phyloP scores from a whole-genome alignment of 2,329 filamentous ascomycete species.

The Scedosporium dehoogii region DNA sequence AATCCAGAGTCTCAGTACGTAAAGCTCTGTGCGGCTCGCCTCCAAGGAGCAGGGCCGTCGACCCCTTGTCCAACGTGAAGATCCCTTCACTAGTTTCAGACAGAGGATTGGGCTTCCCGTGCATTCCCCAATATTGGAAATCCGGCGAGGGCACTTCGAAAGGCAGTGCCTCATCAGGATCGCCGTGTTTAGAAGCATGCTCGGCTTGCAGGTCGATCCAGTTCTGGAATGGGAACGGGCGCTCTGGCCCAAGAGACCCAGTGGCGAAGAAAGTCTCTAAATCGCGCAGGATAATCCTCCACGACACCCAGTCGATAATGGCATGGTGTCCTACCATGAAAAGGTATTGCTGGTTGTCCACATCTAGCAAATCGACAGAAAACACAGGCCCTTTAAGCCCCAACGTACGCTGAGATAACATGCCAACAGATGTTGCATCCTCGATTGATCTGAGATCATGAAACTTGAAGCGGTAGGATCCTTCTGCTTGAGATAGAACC shows the following conservation, averaged over 20 bases:
- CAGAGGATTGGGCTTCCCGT: not conserved
- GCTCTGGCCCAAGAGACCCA: constrained; percentile 8
- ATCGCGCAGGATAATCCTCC: constrained; percentile 32
- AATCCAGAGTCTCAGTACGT: constrained; percentile 21
- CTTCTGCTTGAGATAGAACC: constrained; percentile 12
- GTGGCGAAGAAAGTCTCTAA: constrained; percentile 26
- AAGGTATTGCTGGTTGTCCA: constrained; percentile 13
- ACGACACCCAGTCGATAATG: constrained; percentile 34
- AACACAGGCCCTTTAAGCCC: constrained; percentile 15
- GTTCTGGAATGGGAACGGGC: constrained; percentile 23
- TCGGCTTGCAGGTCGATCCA: constrained; percentile 17
- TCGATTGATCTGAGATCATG: constrained; percentile 14
- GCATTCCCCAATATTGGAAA: not conserved
- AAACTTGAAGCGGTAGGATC: constrained; percentile 13
- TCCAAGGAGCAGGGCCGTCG: constrained; percentile 11
- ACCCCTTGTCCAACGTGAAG: not conserved
- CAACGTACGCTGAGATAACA: constrained; percentile 12
- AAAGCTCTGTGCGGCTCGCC: constrained; percentile 14
- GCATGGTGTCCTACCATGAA: constrained; percentile 26
- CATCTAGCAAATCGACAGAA: constrained; percentile 2
- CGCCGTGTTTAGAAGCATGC: not conserved
- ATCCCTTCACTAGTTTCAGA: not conserved
- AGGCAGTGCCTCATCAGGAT: not conserved
- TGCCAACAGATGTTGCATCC: constrained; percentile 16
- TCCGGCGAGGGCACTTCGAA: not conserved